phyloP scores from a whole-genome alignment of 768 basidiomycete species.

The Tricholomella constricta region DNA sequence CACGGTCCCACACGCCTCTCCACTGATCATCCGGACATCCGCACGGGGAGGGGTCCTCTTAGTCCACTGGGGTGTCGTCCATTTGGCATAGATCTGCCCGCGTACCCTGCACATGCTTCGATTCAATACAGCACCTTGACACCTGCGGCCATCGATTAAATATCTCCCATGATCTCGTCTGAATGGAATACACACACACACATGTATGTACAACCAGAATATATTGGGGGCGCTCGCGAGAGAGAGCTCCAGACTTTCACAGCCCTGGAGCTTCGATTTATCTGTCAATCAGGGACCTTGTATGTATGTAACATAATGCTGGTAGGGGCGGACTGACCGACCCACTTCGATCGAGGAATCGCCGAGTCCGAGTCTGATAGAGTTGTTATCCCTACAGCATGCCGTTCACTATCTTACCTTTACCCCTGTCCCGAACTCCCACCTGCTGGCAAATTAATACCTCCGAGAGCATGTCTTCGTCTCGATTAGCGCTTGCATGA shows the following conservation, averaged over 20 bases:
- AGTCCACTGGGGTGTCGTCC: slow-evolving; percentile 3
- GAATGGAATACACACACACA: no score
- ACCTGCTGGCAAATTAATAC: neutral
- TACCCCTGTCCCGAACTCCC: neutral
- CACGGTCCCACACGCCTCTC: slow-evolving; percentile 2
- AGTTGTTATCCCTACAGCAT: slow-evolving; percentile 13
- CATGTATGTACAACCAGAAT: no score
- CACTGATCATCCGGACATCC: neutral
- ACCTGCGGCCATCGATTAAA: slow-evolving; percentile 5
- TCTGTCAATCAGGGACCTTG: slow-evolving; percentile 7
- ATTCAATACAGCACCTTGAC: neutral
- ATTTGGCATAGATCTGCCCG: slow-evolving; percentile 4
- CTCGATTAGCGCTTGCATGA: neutral
- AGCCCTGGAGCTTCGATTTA: neutral
- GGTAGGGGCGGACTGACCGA: no score
- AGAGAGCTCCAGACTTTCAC: neutral
- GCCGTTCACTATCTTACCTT: slow-evolving; percentile 5
- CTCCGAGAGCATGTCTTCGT: neutral
- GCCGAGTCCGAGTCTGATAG: slow-evolving; percentile 19
- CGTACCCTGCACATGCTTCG: neutral
- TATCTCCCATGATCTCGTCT: neutral
- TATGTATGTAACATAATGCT: no score
- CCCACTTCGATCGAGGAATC: slow-evolving; percentile 21
- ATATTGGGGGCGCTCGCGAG: neutral
- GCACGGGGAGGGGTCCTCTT: neutral